Evolutionary conservation across 1,139 yeast species (phyloP), one percentile per base, ranked within the genome.

Genomic region (Protomyces pachydermus): DNA sequence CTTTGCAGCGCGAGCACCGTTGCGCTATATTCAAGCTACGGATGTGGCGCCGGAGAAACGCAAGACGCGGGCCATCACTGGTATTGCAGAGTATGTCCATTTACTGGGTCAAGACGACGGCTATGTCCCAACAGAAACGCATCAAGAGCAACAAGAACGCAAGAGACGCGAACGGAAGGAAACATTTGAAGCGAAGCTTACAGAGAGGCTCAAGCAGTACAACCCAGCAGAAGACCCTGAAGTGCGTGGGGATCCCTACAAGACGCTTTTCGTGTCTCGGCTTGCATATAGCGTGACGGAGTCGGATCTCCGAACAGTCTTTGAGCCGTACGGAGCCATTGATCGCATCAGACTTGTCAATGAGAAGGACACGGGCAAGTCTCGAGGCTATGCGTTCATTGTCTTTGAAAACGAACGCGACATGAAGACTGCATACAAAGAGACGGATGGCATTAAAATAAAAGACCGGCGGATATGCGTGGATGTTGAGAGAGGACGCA

Each of bases 301-400:
- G 70, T 74, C 84, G 20, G 95, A 89, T 57, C 73, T 93, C 20
- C 85, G 85, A 45, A 80, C 81, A 67, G 81, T 78, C 61, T 88
- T 91, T 70, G 75, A 81, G 46, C 79, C 78, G 68, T 89, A 78
- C 75, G 97, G 97, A 0, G 81, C 82, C 6, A 83, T 91, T 48
- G 91, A 87, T 64, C 79, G 67, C 3, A 78, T 86, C 1, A 78
- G 91, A 32, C 80, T 91, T 2, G 88, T 91, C 0, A 76, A 89
- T 68, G 87, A 87, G 70, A 77, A 75, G 54, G 72, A 71, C 1
- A 71, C 78, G 0, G 82, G 82, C 37, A 81, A 82, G 68, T 82
- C 95, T 0, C 78, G 84, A 66, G 98, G 98, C 0, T 93, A 93
- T 72, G 98, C 88, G 1, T 93, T 93, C 73, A 78, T 91, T 1